Percentiles rank a stretch among this genome's conserved stretches.
These are phyloP conservation scores for Sanghuangporus sanghuang DNA, from an alignment of 1,284 basidiomycete genomes.

Conservation along the genomic window DNA sequence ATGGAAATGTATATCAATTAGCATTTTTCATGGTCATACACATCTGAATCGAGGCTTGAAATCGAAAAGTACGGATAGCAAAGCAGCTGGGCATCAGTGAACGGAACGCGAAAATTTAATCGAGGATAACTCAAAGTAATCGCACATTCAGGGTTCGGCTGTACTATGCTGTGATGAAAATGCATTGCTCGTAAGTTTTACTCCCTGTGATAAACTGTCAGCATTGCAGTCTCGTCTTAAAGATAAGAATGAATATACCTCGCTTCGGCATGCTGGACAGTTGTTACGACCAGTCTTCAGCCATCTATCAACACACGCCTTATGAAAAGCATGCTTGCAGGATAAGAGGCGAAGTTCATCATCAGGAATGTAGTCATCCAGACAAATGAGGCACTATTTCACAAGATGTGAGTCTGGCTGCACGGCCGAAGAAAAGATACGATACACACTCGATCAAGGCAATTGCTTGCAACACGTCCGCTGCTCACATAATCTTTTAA, in stretches of 20 bases:
- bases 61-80: background rate
- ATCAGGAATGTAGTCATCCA: slow-evolving; percentile 73
- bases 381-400: slow-evolving; percentile 70
- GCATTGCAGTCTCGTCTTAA: background rate
- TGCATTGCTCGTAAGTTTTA: background rate
- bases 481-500: slow-evolving; percentile 50
- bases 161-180: background rate
- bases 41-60: background rate
- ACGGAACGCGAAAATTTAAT: background rate
- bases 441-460: slow-evolving; percentile 63
- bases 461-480: slow-evolving; percentile 68
- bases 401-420: slow-evolving; percentile 10
- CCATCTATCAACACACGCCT: slow-evolving; percentile 84
- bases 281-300: slow-evolving; percentile 80
- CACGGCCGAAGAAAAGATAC: background rate
- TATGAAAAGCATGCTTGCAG: slow-evolving; percentile 85
- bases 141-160: background rate
- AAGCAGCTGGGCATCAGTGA: background rate
- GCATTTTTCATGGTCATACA: background rate
- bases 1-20: background rate
- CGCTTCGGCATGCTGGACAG: slow-evolving; percentile 83
- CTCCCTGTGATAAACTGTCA: background rate
- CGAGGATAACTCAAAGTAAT: background rate
- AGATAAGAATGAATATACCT: slow-evolving; percentile 34
- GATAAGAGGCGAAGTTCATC: slow-evolving; percentile 74